A percentile compares a stretch with the other conserved stretches of the same genome.
Conservation (phyloP, 176 grass and related monocot species). For the Tillandsia fasciculata region DNA sequence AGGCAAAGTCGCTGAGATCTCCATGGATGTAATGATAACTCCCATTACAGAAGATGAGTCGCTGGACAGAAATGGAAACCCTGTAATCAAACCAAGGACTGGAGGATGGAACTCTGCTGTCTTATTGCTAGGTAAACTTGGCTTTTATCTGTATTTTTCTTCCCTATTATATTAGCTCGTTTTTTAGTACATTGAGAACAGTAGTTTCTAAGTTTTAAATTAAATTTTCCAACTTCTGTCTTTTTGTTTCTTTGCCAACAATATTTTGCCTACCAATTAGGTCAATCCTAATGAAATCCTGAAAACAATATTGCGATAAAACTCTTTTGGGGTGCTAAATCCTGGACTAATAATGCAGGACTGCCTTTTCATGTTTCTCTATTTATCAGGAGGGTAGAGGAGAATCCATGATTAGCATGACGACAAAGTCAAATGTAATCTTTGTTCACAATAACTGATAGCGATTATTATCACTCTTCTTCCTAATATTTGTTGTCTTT, state of each 20-base stretch:
- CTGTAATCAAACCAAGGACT: constrained; percentile 41
- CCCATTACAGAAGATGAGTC: constrained; percentile 60
- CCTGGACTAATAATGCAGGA: background rate
- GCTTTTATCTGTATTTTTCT: background rate
- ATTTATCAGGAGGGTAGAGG: background rate
- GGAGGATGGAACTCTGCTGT: constrained; percentile 56
- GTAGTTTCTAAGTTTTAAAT: background rate
- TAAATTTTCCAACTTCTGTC: background rate
- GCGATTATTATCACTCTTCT: background rate
- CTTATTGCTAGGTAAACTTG: constrained; percentile 52
- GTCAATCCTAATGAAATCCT: background rate
- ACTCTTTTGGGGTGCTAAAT: background rate
- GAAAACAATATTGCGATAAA: background rate
- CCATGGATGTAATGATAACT: constrained; percentile 12
- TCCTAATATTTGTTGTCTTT: background rate
- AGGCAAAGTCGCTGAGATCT: constrained; percentile 6
- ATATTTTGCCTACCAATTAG: background rate
- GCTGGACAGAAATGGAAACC: constrained; percentile 48
- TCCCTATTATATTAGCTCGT: background rate
- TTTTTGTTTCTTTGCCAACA: background rate
- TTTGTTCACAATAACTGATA: no score
- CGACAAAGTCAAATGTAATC: background rate
- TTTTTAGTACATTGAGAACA: background rate
- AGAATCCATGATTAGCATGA: background rate
- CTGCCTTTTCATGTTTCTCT: background rate